Conservation (phyloP, 352 stramenopile species). For the Blastocystis sp. region DNA sequence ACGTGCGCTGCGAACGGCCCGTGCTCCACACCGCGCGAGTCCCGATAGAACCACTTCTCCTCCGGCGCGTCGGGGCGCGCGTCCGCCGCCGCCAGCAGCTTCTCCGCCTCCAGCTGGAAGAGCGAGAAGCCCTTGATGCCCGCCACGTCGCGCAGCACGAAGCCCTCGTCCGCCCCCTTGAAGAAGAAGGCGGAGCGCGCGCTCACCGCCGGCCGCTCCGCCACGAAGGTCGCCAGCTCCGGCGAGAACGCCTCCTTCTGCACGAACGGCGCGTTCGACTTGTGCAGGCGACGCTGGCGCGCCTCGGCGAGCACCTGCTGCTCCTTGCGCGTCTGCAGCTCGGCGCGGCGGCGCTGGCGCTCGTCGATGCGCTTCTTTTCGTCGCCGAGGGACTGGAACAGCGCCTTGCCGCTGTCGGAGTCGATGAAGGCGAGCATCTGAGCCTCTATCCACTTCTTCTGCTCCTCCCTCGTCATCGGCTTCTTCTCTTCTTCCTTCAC, state of each 20-base stretch:
- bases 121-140: background rate
- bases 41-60: slow-evolving; percentile 25
- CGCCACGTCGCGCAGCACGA: background rate
- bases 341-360: too few species aligned
- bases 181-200: background rate
- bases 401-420: background rate
- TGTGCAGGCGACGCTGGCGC: background rate
- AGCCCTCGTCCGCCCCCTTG: background rate
- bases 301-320: background rate
- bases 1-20: slow-evolving; percentile 26
- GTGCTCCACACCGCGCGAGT: slow-evolving; percentile 10
- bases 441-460: background rate
- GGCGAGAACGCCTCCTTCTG: background rate
- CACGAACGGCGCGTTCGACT: background rate
- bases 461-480: background rate
- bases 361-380: background rate
- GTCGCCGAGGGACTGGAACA: background rate
- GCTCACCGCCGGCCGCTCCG: background rate
- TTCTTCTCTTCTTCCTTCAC: background rate
- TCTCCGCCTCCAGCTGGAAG: background rate
- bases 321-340: background rate
- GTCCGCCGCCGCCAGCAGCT: background rate
- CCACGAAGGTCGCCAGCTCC: background rate
- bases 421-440: background rate
- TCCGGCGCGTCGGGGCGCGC: background rate